Evolutionary conservation across 441 rosid genomes (phyloP).

Genomic region (Geranium incanum): DNA sequence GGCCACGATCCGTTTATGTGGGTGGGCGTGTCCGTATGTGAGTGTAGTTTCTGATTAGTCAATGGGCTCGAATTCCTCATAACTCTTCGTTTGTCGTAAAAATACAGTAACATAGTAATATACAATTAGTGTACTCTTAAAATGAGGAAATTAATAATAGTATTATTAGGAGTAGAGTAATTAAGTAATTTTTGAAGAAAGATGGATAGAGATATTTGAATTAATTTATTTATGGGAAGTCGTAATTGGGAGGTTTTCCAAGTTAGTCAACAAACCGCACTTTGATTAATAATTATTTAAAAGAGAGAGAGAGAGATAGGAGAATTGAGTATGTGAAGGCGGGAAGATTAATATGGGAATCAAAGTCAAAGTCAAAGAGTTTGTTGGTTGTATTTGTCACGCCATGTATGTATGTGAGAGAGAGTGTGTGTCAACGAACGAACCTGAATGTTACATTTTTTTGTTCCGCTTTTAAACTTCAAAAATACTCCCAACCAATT

Average conservation of each 20-base stretch:
- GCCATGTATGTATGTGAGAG: slow-evolving; percentile 8
- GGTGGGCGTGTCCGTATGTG: slow-evolving; percentile 2
- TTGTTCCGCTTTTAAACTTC: background rate
- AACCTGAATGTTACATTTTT: slow-evolving; percentile 7
- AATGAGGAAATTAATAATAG: background rate
- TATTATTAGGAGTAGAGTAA: too few species aligned
- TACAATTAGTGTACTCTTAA: background rate
- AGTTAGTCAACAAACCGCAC: slow-evolving; percentile 13
- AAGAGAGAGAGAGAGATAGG: background rate
- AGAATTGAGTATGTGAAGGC: slow-evolving; percentile 38
- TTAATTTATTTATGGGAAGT: slow-evolving; percentile 12
- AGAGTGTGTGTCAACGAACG: background rate
- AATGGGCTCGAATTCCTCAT: slow-evolving; percentile 27
- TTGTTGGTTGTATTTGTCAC: slow-evolving; percentile 38
- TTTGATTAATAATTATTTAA: slow-evolving; percentile 11
- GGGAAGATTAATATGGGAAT: slow-evolving; percentile 32
- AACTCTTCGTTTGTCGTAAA: slow-evolving; percentile 24
- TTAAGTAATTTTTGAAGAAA: background rate
- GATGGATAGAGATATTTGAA: background rate
- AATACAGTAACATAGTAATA: slow-evolving; percentile 6
- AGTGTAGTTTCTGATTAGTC: slow-evolving; percentile 20
- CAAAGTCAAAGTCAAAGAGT: slow-evolving; percentile 39
- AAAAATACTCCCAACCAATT: background rate
- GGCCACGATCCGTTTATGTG: slow-evolving; percentile 20
- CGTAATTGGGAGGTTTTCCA: slow-evolving; percentile 12